Base-by-base conservation (phyloP, 495 filamentous ascomycete species). In the Immersiella caudata region DNA sequence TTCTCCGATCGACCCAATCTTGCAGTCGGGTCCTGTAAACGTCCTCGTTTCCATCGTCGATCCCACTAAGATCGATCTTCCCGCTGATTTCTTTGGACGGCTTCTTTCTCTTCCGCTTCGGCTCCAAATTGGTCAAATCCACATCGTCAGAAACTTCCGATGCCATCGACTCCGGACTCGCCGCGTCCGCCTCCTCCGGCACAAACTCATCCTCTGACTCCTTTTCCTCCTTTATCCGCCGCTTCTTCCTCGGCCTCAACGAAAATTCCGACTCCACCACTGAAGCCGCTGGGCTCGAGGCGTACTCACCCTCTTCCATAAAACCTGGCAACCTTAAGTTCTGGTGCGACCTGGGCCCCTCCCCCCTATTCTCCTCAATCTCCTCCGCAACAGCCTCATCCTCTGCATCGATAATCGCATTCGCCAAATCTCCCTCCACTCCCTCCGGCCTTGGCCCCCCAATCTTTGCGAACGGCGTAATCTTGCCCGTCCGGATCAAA, bases 401-500 rank as follows among this genome's bases (percentile, higher is more conserved):
- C 70, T 93, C 93, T 0, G 91, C 91, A 65, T 93, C 90, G 16
- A 92, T 80, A 54, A 96, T 84, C 8, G 88, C 91, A 75, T 91
- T 85, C 22, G 87, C 86, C 6, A 95, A 81, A 59, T 86, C 87
- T 20, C 88, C 85, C 46, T 86, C 81, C 6, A 85, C 79, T 1
- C 85, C 87, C 49, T 82, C 81, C 16, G 81, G 80, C 21, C 80
- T 76, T 24, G 82, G 80, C 33, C 82, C 83, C 52, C 84, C 82
- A 71, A 94, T 84, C 60, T 88, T 89, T 2, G 93, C 90, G 66
- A 99, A 98, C 0, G 95, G 95, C 0, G 95, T 99, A 70, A 99
- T 99, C 77, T 98, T 97, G 61, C 95, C 95, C 0, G 94, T 99
- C 6, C 95, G 86, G 36, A 99, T 94, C 58, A 99, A 85, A 75